Evolutionary conservation across 129 eudicot genomes (phyloP), one percentile per base, ranked within the genome.

Genomic region (Ambrosia artemisiifolia): DNA sequence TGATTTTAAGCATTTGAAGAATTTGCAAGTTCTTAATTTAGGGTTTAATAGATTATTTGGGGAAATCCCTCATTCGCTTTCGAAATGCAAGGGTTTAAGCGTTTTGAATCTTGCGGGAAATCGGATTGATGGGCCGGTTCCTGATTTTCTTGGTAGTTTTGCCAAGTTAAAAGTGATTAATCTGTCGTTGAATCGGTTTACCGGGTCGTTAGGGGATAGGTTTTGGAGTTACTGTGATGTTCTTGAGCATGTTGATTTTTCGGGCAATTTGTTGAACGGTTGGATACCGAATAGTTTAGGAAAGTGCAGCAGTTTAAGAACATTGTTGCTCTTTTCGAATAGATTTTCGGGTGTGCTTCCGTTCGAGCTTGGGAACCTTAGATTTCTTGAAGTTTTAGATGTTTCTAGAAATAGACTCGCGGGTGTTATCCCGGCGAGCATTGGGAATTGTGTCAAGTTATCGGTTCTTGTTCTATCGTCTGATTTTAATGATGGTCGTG

Each of bases 161-260:
- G 50, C 61, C 65, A 76, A 76, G 70, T 85, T 88, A 44, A 75
- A 79, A 62, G 88, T 63, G 62, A 67, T 85, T 50, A 65, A 77
- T 81, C 70, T 88, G 78, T 85, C 95, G 10, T 75, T 70, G 71
- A 88, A 88, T 74, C 78, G 43, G 43, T 81, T 88, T 14, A 73
- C 6, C 2, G 95, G 91, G 6, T 59, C 70, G 7, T 69, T 88
- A 60, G 80, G 63, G 7, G 79, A 64, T 78, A 67, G 48, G 5
- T 63, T 88, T 38, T 79, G 87, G 67, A 72, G 65, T 38, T 75
- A 71, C n/a, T 85, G 94, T 75, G 50, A 28, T 68, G 60, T 77
- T 74, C 92, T 84, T 54, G 79, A 81, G 77, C 85, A 83, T 79
- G 73, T 84, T 67, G 96, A 85, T 83, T 64, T 88, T 62, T 79